Conservation (phyloP, 768 basidiomycete genomes). For the Rhodotorula toruloides region DNA sequence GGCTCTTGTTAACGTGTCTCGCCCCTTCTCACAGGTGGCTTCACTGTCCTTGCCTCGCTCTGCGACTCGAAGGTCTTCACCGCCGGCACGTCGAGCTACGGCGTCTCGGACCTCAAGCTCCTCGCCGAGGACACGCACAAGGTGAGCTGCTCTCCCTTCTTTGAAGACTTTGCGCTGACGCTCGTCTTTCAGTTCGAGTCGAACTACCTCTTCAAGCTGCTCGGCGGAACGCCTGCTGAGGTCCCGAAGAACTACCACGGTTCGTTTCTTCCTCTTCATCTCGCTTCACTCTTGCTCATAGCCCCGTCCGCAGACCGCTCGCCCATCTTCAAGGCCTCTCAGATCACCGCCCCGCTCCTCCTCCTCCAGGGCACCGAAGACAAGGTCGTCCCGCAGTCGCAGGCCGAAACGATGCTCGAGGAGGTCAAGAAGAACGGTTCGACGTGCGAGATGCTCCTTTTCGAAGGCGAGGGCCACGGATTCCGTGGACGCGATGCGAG, state of each 20-base stretch:
- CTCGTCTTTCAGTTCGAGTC: constrained; percentile 17
- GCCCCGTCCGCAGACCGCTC: constrained; percentile 50
- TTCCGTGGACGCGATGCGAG: constrained; percentile 59
- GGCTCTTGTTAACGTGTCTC: background rate
- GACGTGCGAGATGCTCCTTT: constrained; percentile 58
- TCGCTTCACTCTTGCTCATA: background rate
- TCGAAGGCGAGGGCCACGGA: constrained; percentile 64
- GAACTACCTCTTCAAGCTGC: constrained; percentile 56
- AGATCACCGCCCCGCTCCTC: constrained; percentile 61
- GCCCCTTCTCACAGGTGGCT: constrained; percentile 54
- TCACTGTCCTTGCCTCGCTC: constrained; percentile 57
- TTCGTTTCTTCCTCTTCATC: background rate
- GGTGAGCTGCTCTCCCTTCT: constrained; percentile 18
- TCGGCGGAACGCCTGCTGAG: constrained; percentile 58
- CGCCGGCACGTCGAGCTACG: constrained; percentile 62
- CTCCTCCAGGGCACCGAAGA: constrained; percentile 65
- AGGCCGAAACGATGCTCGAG: constrained; percentile 59
- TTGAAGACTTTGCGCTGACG: background rate
- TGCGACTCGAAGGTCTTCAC: constrained; percentile 55
- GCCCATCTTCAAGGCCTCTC: constrained; percentile 59
- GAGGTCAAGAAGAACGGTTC: constrained; percentile 52
- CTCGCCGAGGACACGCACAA: constrained; percentile 65
- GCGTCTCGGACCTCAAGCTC: constrained; percentile 60
- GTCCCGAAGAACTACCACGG: constrained; percentile 57
- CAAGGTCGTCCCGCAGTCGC: constrained; percentile 62